Conservation (phyloP, 2,329 filamentous ascomycete species). For the Mollisia scopiformis region DNA sequence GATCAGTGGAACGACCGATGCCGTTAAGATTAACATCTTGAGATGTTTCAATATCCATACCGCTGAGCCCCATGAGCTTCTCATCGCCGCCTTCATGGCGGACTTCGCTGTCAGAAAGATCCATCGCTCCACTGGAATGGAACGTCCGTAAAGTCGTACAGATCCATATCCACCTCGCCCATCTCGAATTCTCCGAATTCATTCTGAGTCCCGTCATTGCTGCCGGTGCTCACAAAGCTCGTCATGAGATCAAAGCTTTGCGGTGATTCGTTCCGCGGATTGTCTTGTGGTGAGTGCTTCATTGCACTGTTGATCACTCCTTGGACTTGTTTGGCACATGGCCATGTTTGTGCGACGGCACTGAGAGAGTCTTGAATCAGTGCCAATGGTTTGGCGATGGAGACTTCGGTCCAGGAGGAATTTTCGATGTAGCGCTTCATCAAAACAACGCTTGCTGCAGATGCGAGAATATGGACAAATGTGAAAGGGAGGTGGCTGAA, state of each 20-base stretch:
- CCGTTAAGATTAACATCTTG: not conserved
- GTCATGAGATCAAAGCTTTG: constrained; percentile 26
- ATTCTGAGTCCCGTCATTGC: not conserved
- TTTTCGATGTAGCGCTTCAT: constrained; percentile 47
- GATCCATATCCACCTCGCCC: constrained; percentile 15
- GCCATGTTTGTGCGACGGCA: constrained; percentile 53
- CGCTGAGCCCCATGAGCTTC: not conserved
- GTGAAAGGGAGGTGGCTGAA: constrained; percentile 49
- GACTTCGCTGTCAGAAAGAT: not conserved
- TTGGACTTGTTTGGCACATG: constrained; percentile 47
- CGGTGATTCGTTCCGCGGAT: constrained; percentile 15
- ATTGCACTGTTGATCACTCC: constrained; percentile 36
- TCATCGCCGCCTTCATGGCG: not conserved
- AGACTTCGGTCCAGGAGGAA: constrained; percentile 43
- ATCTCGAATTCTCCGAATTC: constrained; percentile 14
- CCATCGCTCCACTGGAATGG: constrained; percentile 6
- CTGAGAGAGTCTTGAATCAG: constrained; percentile 53
- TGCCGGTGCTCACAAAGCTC: constrained; percentile 7
- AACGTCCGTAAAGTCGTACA: constrained; percentile 10
- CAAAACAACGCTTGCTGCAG: constrained; percentile 49
- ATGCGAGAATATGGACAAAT: constrained; percentile 52
- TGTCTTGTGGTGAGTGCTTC: not conserved
- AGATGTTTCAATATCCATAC: not conserved
- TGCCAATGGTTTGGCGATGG: constrained; percentile 53
- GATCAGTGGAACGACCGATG: not conserved